A percentile compares a stretch with the other conserved stretches of the same genome.
Evolutionary conservation across 768 basidiomycete species (phyloP).

Genomic region (Pleurotus eryngii): DNA sequence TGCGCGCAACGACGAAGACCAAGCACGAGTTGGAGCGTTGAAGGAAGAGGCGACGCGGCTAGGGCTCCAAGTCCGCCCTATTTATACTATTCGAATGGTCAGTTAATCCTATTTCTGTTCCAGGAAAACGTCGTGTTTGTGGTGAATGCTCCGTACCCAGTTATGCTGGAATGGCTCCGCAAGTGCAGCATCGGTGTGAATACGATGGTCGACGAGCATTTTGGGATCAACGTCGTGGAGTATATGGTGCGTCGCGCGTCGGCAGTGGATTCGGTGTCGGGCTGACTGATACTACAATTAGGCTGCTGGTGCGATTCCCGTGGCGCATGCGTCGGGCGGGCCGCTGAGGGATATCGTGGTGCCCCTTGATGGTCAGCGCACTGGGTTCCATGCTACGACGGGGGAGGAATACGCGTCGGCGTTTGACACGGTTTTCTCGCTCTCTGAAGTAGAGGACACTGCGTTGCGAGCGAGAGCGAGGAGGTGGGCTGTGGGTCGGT

Average conservation of each 20-base stretch:
- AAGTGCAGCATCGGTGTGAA: conserved; percentile 81
- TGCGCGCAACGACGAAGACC: conserved; percentile 75
- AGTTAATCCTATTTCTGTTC: background rate
- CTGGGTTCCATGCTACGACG: conserved; percentile 78
- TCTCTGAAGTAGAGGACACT: conserved; percentile 51
- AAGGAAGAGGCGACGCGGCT: conserved; percentile 57
- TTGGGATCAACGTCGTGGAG: conserved; percentile 97
- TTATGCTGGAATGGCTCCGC: conserved; percentile 69
- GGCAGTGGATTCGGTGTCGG: background rate
- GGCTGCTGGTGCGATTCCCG: conserved; percentile 92
- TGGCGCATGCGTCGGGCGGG: conserved; percentile 91
- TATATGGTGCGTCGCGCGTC: conserved; percentile 69
- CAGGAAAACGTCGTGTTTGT: conserved; percentile 75
- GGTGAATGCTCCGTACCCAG: conserved; percentile 77
- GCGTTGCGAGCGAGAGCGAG: conserved; percentile 69
- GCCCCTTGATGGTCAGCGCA: conserved; percentile 65
- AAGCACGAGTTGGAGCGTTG: conserved; percentile 61
- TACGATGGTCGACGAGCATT: conserved; percentile 98
- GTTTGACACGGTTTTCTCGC: conserved; percentile 59
- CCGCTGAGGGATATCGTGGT: conserved; percentile 90
- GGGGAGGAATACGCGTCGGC: conserved; percentile 63
- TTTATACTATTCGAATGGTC: background rate
- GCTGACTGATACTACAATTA: conserved; percentile 24
- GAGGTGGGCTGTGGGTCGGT: conserved; percentile 65
- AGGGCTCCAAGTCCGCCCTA: conserved; percentile 52